phyloP scores from a whole-genome alignment of 2,329 filamentous ascomycete genomes.

The Bisporella sp. region DNA sequence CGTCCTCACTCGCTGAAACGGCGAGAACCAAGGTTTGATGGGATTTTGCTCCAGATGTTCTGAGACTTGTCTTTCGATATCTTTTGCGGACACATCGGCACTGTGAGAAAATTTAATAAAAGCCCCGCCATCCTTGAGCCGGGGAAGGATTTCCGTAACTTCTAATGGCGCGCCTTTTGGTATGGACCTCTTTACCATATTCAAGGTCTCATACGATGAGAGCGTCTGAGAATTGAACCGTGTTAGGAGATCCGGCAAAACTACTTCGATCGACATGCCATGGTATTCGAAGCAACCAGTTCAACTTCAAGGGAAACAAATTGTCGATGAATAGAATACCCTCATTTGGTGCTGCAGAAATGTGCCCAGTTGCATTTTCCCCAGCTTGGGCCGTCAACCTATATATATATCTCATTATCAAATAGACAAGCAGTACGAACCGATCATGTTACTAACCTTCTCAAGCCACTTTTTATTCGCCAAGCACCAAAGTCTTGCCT shows the following conservation, averaged over 20 bases:
- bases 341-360: slow-evolving; percentile 68
- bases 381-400: slow-evolving; percentile 42
- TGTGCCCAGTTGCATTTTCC: slow-evolving; percentile 71
- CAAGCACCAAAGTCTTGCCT: slow-evolving; percentile 15
- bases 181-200: slow-evolving; percentile 53
- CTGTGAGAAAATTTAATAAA: slow-evolving; percentile 76
- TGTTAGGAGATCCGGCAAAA: slow-evolving; percentile 44
- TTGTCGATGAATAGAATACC: slow-evolving; percentile 87
- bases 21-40: slow-evolving; percentile 86
- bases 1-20: slow-evolving; percentile 63
- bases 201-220: slow-evolving; percentile 47
- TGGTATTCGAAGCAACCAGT: slow-evolving; percentile 52
- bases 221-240: slow-evolving; percentile 42
- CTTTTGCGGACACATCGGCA: slow-evolving; percentile 34
- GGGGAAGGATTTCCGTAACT: slow-evolving; percentile 74
- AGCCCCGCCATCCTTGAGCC: slow-evolving; percentile 85
- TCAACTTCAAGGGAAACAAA: slow-evolving; percentile 74
- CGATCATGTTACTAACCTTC: background rate
- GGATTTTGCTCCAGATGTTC: slow-evolving; percentile 60
- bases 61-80: slow-evolving; percentile 54
- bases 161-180: slow-evolving; percentile 56
- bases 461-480: slow-evolving; percentile 8
- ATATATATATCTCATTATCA: background rate
- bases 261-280: slow-evolving; percentile 33
- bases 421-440: background rate